A percentile compares a stretch with the other conserved stretches of the same genome.
phyloP scores from a whole-genome alignment of 495 filamentous ascomycete genomes.

The Penicillium cataractarum region DNA sequence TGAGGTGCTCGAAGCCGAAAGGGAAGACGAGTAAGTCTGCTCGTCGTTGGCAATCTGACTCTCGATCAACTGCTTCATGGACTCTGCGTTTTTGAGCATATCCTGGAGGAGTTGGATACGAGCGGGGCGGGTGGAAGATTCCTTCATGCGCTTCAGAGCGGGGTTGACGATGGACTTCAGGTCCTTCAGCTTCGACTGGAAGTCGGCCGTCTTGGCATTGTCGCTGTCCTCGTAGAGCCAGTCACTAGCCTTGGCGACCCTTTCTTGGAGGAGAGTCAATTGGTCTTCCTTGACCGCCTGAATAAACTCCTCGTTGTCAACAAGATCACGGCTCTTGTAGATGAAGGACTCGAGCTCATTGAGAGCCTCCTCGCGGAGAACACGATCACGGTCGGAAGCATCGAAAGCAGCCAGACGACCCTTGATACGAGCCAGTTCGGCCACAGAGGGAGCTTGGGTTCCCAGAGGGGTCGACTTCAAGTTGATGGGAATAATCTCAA shows the following conservation, averaged over 20 bases:
- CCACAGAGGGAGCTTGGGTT: constrained; percentile 54
- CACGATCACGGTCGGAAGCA: constrained; percentile 74
- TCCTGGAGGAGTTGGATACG: constrained; percentile 65
- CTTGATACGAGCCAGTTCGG: constrained; percentile 67
- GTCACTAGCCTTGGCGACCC: constrained; percentile 69
- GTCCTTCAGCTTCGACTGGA: constrained; percentile 71
- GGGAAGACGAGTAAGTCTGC: constrained; percentile 42
- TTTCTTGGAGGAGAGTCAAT: constrained; percentile 62
- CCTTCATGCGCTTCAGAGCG: constrained; percentile 67
- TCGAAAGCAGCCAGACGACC: constrained; percentile 79
- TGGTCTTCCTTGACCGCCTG: constrained; percentile 66
- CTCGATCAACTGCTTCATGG: constrained; percentile 49
- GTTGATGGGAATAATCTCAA: constrained; percentile 70
- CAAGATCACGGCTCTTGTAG: constrained; percentile 81
- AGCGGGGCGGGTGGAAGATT: constrained; percentile 66
- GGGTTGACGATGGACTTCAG: constrained; percentile 72
- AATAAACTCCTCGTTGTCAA: constrained; percentile 75
- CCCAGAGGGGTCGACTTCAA: constrained; percentile 66
- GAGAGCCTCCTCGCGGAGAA: constrained; percentile 80
- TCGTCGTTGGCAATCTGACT: constrained; percentile 48
- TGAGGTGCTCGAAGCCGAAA: constrained; percentile 34
- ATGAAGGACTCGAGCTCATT: constrained; percentile 95
- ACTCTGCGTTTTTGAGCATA: constrained; percentile 57
- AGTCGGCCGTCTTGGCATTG: constrained; percentile 68
- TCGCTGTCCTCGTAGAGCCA: constrained; percentile 91